Evolutionary conservation across 164 flowering plant species (phyloP), one percentile per base, ranked within the genome.

Genomic region (Stephania cephalantha): DNA sequence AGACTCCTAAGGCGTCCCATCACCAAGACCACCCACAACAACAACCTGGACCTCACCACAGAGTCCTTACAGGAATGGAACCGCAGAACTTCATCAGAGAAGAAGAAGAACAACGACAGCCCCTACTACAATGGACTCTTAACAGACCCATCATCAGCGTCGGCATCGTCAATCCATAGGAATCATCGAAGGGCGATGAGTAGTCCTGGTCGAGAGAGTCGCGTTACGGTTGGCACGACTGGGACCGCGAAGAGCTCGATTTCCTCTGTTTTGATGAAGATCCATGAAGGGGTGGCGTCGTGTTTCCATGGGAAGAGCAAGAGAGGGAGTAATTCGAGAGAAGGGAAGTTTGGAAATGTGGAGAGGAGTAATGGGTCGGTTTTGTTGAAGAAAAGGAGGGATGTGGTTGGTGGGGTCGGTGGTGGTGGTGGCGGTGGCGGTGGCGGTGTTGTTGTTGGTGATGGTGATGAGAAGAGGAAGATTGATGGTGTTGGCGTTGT

Each of bases 41-140:
- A 42, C 29, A 46, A 45, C 48, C 31, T 55, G 17, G 77, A 75
- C 18, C 8, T 68, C 64, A 87, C 85, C 1, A 83, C 82, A n/a
- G 84, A 76, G 66, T 70, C 66, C 7, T 80, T 82, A 42, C 29
- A 77, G 17, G 85, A 81, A 66, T 71, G 78, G 66, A 84, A 82
- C 67, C 72, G 44, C 35, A 65, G 78, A 52, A 64, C 17, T 25
- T 25, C 25, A 25, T 25, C 25, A 25, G 25, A 25, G 25, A 68
- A 10, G 73, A 45, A 45, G 44, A 67, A 71, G 58, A 11, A 75
- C 69, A 31, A 22, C 5, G 61, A 55, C 29, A 87, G 86, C 70
- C 90, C 90, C 7, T 84, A 82, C 44, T 85, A 83, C 77, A 76
- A 74, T 45, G 87, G 85, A 9, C 85, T 85, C 46, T 35, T 35